phyloP scores from a whole-genome alignment of 371 early-diverging fungal genomes.

The Mortierella sp. region DNA sequence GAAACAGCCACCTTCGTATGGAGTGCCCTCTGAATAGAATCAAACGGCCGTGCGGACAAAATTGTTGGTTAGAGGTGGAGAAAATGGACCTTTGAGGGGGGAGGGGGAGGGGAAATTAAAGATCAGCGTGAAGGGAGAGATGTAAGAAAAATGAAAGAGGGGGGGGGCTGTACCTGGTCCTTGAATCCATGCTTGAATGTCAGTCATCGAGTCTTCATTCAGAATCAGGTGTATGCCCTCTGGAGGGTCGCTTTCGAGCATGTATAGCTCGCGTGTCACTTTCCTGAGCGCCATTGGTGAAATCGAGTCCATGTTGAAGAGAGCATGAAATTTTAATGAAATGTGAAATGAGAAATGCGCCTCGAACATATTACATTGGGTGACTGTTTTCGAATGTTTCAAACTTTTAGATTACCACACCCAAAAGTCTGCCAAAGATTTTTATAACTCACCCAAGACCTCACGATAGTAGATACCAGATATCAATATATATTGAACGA shows the following conservation, averaged over 20 bases:
- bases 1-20: slow-evolving; percentile 85
- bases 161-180: slow-evolving; percentile 78
- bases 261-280: slow-evolving; percentile 72
- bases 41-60: background rate
- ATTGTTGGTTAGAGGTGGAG: background rate
- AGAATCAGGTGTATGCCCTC: slow-evolving; percentile 83
- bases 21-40: slow-evolving; percentile 71
- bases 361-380: no score
- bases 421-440: no score
- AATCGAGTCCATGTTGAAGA: slow-evolving; percentile 46
- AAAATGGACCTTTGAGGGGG: no score
- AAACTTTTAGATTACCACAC: no score
- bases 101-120: no score
- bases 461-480: no score
- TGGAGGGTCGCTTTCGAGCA: slow-evolving; percentile 68
- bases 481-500: no score
- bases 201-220: slow-evolving; percentile 78
- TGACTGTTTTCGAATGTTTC: no score
- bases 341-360: no score
- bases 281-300: slow-evolving; percentile 61
- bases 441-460: background rate
- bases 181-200: slow-evolving; percentile 87
- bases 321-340: background rate
- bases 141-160: background rate
- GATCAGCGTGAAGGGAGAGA: background rate